These are phyloP conservation scores for Aspergillus cavernicola DNA, from an alignment of 495 filamentous ascomycete species.

Conservation along the genomic window DNA sequence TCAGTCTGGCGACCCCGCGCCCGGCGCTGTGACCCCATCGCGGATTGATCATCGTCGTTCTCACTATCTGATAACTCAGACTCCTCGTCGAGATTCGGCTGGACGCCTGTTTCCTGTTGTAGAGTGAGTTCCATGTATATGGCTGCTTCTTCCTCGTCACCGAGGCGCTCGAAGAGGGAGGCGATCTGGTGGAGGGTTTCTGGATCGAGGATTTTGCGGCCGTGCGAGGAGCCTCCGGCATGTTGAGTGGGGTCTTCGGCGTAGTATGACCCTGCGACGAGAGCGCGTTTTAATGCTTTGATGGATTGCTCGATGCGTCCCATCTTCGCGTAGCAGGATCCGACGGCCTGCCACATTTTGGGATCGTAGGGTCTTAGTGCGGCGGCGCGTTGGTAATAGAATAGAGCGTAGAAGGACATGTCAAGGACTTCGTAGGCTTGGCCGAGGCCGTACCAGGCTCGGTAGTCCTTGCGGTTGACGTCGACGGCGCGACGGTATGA, in stretches of 20 bases:
- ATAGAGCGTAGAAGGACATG: conserved; percentile 94
- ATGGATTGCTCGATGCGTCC: conserved; percentile 79
- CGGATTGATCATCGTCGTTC: conserved; percentile 42
- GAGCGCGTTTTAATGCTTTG: conserved; percentile 87
- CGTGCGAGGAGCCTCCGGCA: conserved; percentile 17
- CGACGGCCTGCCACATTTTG: conserved; percentile 98
- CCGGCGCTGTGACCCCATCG: conserved; percentile 16
- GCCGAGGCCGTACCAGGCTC: conserved; percentile 96
- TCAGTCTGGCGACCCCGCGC: conserved; percentile 15
- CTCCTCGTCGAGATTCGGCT: conserved; percentile 30
- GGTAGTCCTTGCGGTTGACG: conserved; percentile 93
- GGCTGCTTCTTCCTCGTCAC: conserved; percentile 71
- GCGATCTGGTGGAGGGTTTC: conserved; percentile 89
- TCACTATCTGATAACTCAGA: conserved; percentile 32
- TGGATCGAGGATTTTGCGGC: conserved; percentile 69
- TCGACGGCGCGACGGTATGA: conserved; percentile 95
- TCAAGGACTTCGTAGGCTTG: conserved; percentile 97
- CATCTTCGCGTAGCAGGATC: conserved; percentile 84
- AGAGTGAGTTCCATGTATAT: conserved; percentile 94
- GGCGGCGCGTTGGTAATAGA: conserved; percentile 96
- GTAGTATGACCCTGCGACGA: conserved; percentile 79
- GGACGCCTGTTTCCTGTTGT: conserved; percentile 69
- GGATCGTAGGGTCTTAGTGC: conserved; percentile 87
- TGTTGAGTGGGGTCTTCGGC: conserved; percentile 47
- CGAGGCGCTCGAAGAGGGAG: conserved; percentile 75